Conservation (phyloP, 169 alveolate genomes). For the Eimeria praecox region DNA sequence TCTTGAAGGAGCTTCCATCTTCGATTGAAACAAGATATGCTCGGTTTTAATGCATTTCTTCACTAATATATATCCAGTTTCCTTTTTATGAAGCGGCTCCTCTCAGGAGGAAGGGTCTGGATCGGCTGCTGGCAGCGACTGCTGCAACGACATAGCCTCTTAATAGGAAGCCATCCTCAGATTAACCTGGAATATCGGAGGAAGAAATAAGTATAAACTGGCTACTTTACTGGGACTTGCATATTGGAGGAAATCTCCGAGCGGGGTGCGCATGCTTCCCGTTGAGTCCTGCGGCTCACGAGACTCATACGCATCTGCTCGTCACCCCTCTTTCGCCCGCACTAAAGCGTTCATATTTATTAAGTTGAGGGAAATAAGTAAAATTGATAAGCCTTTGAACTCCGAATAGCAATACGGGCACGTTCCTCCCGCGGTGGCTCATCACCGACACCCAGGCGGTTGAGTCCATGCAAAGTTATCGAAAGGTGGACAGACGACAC, state of each 20-base stretch:
- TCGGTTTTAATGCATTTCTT: not conserved
- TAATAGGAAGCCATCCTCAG: not conserved
- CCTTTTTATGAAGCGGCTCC: not conserved
- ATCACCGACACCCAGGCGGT: not conserved
- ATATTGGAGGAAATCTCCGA: not conserved
- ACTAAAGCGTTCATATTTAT: not conserved
- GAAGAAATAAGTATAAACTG: not conserved
- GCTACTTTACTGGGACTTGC: not conserved
- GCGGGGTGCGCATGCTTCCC: slow-evolving; percentile 18
- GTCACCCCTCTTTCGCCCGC: not conserved
- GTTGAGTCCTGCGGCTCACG: slow-evolving; percentile 17
- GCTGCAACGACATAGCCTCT: not conserved
- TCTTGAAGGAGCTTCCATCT: slow-evolving; percentile 20
- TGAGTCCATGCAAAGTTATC: not conserved
- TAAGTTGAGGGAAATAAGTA: not conserved
- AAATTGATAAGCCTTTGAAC: not conserved
- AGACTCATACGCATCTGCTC: slow-evolving; percentile 11
- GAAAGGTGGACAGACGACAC: not conserved
- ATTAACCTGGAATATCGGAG: too few species aligned
- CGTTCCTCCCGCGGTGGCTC: not conserved
- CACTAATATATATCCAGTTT: not conserved
- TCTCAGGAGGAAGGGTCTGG: not conserved
- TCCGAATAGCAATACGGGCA: not conserved
- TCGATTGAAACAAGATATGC: not conserved
- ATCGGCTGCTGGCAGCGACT: not conserved